Percentiles rank a stretch among this genome's conserved stretches.
phyloP scores from a whole-genome alignment of 2,329 filamentous ascomycete genomes.

The Fonsecaea pugnacius region DNA sequence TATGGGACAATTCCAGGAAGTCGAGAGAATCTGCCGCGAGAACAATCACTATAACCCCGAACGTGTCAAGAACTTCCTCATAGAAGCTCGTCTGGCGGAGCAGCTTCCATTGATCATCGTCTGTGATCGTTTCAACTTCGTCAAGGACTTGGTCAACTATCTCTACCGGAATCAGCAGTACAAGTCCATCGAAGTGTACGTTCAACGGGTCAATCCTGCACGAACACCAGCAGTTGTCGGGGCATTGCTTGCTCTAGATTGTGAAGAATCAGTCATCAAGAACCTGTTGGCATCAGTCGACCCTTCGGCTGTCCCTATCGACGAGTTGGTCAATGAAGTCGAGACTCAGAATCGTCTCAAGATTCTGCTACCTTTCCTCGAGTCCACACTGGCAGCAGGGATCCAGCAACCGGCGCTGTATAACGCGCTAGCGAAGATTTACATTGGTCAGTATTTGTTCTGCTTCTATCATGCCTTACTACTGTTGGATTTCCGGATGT shows the following conservation, averaged over 20 bases:
- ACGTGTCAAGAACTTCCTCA: conserved; percentile 99
- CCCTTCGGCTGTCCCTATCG: conserved; percentile 83
- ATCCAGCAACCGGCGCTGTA: conserved; percentile 97
- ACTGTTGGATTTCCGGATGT: neutral
- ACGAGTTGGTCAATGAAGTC: conserved; percentile 92
- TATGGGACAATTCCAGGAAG: conserved; percentile 91
- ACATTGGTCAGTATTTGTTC: conserved; percentile 61
- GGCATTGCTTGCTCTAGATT: conserved; percentile 92
- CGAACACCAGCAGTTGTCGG: conserved; percentile 91
- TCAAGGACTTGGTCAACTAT: conserved; percentile 93
- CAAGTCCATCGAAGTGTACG: conserved; percentile 97
- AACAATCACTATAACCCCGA: conserved; percentile 87
- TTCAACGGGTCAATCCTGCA: conserved; percentile 92
- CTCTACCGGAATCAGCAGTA: conserved; percentile 99
- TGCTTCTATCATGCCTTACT: neutral
- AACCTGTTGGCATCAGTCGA: conserved; percentile 83
- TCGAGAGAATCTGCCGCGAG: conserved; percentile 95
- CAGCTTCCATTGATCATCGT: conserved; percentile 97
- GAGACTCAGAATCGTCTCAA: conserved; percentile 94
- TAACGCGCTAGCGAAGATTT: conserved; percentile 98
- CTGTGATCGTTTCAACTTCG: conserved; percentile 98
- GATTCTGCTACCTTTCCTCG: conserved; percentile 92
- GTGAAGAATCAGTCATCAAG: conserved; percentile 96
- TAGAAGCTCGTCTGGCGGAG: conserved; percentile 89
- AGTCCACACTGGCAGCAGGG: conserved; percentile 83